Evolutionary conservation across 2,329 filamentous ascomycete genomes (phyloP), one percentile per base, ranked within the genome.

Genomic region (Sporothrix phasma): DNA sequence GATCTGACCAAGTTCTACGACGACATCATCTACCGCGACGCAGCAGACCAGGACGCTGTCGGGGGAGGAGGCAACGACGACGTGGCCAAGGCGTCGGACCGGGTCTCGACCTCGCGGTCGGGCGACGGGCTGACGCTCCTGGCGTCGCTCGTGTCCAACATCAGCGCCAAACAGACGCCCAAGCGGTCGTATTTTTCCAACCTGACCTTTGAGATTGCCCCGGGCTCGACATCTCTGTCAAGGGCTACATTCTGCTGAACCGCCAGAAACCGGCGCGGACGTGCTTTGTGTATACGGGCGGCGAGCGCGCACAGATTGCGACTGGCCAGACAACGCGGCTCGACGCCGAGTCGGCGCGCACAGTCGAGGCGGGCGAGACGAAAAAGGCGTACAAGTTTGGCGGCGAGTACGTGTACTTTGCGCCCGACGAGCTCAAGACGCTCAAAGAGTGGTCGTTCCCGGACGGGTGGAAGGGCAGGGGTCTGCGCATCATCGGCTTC

Each of bases 351-450:
- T 92, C 86, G 19, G 84, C 88, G 2, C 82, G 87, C 43, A 84
- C 85, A 0, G 85, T 97, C 0, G 88, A 95, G 67, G 92, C 92
- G 69, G 77, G 77, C 3, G 92, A 97, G 70, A 84, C 95, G 22
- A 88, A 88, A 65, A 97, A 94, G 74, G 94, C 93, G 0, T 99
- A 94, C 79, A 97, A 94, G 70, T 97, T 97, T 72, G 94, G 93
- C 13, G 92, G 91, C 45, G 90, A 96, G 68, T 91, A 91, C 56
- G 85, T 99, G 54, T 83, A 88, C 58, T 99, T 99, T 73, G 87
- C 87, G 0, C 83, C 87, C 0, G 92, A 97, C 39, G 93, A 99
- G 73, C 85, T 93, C 66, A 88, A 87, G 65, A 78, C 82, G 22
- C 80, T 99, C 65, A 87, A 87, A 66, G 79, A 90, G 68, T 69